These are phyloP conservation scores for Fomes fomentarius DNA, from an alignment of 1,284 basidiomycete species.

Conservation along the genomic window DNA sequence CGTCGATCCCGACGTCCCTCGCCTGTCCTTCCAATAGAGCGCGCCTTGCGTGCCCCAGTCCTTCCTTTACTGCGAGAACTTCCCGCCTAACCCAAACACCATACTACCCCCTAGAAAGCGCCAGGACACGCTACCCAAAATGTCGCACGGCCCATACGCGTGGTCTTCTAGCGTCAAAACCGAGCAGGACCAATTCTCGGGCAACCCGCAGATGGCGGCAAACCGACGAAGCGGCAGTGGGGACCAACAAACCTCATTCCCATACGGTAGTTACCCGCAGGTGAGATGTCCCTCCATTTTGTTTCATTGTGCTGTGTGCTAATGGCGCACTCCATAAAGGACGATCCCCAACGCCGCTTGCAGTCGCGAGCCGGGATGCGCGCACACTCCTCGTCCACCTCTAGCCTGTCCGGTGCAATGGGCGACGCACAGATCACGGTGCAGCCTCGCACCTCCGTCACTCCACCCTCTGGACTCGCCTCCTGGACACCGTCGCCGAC, in stretches of 20 bases:
- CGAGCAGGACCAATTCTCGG: slow-evolving; percentile 29
- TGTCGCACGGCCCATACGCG: slow-evolving; percentile 33
- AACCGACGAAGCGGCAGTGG: slow-evolving; percentile 30
- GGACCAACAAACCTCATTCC: slow-evolving; percentile 32
- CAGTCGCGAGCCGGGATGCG: slow-evolving; percentile 19
- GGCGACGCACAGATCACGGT: slow-evolving; percentile 51
- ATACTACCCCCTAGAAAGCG: slow-evolving; percentile 20
- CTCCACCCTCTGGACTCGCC: slow-evolving; percentile 38
- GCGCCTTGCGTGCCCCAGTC: slow-evolving; percentile 24
- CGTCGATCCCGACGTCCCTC: slow-evolving; percentile 20
- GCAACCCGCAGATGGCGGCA: slow-evolving; percentile 24
- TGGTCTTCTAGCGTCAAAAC: slow-evolving; percentile 31
- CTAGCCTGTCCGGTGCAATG: slow-evolving; percentile 67
- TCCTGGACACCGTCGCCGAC: slow-evolving; percentile 30
- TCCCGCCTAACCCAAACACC: slow-evolving; percentile 21
- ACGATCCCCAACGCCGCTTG: slow-evolving; percentile 19
- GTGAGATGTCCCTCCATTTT: slow-evolving; percentile 13
- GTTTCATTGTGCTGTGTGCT: background rate
- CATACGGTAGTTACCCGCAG: slow-evolving; percentile 28
- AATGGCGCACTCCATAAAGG: slow-evolving; percentile 5
- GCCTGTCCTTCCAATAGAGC: slow-evolving; percentile 19
- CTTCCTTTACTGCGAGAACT: slow-evolving; percentile 25
- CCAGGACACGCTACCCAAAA: slow-evolving; percentile 22
- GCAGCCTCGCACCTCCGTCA: slow-evolving; percentile 34
- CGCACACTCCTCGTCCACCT: slow-evolving; percentile 35